Conservation (phyloP, 257 asterid species). For the Lithospermum erythrorhizon region DNA sequence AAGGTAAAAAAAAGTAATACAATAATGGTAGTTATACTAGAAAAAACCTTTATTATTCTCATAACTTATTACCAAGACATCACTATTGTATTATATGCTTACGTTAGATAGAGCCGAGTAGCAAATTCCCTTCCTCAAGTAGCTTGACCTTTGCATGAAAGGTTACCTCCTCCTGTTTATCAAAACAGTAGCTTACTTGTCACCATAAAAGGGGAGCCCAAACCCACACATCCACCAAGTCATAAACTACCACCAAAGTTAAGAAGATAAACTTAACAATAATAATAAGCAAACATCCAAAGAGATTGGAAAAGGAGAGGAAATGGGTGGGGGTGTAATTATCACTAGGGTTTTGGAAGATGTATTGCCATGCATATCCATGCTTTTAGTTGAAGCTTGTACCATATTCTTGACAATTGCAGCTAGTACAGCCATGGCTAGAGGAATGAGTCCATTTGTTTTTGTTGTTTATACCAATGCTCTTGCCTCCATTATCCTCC, state of each 20-base stretch:
- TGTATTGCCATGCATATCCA: conserved; percentile 37
- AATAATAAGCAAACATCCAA: background rate
- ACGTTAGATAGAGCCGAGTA: conserved; percentile 69
- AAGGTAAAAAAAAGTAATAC: too few relatives aligned
- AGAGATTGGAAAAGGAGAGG: background rate
- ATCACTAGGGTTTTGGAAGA: conserved; percentile 25
- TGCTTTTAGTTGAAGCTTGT: conserved; percentile 59
- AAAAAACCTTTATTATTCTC: too few relatives aligned
- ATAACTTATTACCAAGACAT: background rate
- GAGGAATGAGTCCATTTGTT: conserved; percentile 63
- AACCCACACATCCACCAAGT: background rate
- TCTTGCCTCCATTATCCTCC: conserved; percentile 49
- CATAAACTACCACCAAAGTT: background rate
- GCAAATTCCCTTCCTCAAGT: conserved; percentile 44
- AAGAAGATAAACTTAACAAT: background rate
- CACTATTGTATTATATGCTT: conserved; percentile 17
- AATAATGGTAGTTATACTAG: too few relatives aligned
- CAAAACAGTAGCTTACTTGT: conserved; percentile 5
- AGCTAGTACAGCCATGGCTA: conserved; percentile 66
- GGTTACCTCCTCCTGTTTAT: conserved; percentile 26
- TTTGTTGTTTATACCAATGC: conserved; percentile 68
- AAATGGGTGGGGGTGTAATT: conserved; percentile 3
- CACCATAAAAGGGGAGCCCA: conserved; percentile 14
- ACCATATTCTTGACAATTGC: conserved; percentile 48
- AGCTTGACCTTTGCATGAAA: conserved; percentile 57